Base-by-base conservation (phyloP, 2,329 filamentous ascomycete species). In the Beauveria bassiana region DNA sequence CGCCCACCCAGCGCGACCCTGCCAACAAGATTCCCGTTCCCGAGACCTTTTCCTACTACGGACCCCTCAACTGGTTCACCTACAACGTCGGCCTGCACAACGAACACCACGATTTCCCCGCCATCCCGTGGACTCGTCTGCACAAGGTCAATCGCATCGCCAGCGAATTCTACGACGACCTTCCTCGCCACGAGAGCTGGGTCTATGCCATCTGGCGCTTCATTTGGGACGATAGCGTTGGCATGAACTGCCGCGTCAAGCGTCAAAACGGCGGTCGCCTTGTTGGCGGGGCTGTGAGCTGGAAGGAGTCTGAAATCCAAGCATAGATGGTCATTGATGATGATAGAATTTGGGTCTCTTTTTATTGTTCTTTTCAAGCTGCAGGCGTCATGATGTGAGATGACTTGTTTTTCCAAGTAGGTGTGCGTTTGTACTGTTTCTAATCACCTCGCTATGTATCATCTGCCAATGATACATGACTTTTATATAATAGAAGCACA, bases 61-160 rank as follows among this genome's bases (percentile, higher is more conserved):
- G 95, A 0, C 85, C 89, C 0, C 83, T 98, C 66, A 99, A 99
- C 77, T 77, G 92, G 69, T 77, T 99, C 55, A 96, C 93, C 1
- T 99, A 98, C 81, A 99, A 99, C 69, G 95, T 99, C 51, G 95
- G 95, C 59, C 79, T 97, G 70, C 95, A 99, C 80, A 99, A 99
- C 73, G 95, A 99, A 80, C 95, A 99, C 76, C 95, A 99, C 74
- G 95, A 99, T 75, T 99, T 99, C 77, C 95, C 95, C 12, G 95
- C 95, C 53, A 85, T 99, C 52, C 93, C 95, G 0, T 99, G 95
- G 95, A 97, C 92, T 10, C 82, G 89, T 38, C 82, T 99, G 45
- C 89, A 87, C 60, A 81, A 81, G 70, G 79, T 99, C 59, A 86
- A 93, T 70, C 77, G 85, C 65, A 89, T 96, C 61, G 95, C 95